Evolutionary conservation across 2,329 filamentous ascomycete species (phyloP).

Genomic region (Decorospora gaudefroyi): DNA sequence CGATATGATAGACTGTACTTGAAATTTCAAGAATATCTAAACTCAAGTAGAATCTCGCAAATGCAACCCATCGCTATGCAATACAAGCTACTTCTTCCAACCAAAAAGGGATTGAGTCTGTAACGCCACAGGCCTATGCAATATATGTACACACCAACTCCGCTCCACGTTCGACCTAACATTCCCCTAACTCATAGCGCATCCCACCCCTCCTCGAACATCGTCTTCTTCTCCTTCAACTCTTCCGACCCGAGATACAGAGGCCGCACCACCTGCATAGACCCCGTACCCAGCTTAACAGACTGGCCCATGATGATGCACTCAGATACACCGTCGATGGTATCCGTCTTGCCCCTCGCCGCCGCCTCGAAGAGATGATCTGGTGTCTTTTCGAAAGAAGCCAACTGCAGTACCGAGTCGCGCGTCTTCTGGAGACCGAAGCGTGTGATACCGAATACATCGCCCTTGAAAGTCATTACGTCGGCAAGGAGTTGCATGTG

Average conservation of each 20-base stretch:
- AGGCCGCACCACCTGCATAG: constrained; percentile 83
- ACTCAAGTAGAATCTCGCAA: too few species aligned
- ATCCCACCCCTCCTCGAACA: constrained; percentile 48
- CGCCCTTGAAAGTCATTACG: constrained; percentile 99
- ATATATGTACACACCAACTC: neutral
- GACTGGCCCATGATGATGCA: constrained; percentile 99
- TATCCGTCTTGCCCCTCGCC: constrained; percentile 86
- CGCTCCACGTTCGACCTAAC: neutral
- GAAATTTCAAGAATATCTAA: too few species aligned
- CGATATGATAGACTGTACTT: too few species aligned
- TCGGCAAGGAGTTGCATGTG: constrained; percentile 98
- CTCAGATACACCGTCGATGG: constrained; percentile 90
- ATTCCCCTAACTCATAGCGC: constrained; percentile 22
- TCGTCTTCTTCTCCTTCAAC: constrained; percentile 31
- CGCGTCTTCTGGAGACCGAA: constrained; percentile 97
- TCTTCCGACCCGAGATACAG: constrained; percentile 51
- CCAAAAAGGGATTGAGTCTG: too few species aligned
- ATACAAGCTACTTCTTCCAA: too few species aligned
- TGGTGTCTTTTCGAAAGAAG: constrained; percentile 96
- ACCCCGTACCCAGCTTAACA: constrained; percentile 87
- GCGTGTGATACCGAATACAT: constrained; percentile 92
- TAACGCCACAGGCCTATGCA: neutral
- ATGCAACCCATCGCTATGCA: too few species aligned
- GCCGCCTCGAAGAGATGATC: constrained; percentile 97
- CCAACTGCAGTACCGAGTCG: constrained; percentile 89